Conservation (phyloP, 2,329 filamentous ascomycete species). For the Scedosporium minutisporum region DNA sequence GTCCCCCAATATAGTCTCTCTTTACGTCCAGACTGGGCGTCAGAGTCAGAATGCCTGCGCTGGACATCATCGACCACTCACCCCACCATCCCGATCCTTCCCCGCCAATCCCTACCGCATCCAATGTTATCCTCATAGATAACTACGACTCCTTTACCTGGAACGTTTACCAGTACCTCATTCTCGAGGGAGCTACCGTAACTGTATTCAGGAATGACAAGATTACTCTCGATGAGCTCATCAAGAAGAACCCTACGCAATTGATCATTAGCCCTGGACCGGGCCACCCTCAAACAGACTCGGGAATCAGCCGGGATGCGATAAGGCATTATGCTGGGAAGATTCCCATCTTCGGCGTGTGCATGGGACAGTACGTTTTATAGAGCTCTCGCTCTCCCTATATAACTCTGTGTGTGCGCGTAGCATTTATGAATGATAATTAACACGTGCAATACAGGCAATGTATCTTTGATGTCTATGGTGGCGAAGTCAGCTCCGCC, state of each 20-base stretch:
- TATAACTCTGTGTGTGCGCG: not conserved
- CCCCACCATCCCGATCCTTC: conserved; percentile 73
- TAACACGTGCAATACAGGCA: conserved; percentile 42
- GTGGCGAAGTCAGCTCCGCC: conserved; percentile 81
- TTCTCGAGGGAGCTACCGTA: conserved; percentile 87
- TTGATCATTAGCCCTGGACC: conserved; percentile 91
- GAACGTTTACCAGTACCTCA: conserved; percentile 98
- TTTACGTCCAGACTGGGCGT: not conserved
- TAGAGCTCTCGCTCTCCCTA: not conserved
- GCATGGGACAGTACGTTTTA: conserved; percentile 78
- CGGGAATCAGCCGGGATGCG: conserved; percentile 84
- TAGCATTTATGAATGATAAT: not conserved
- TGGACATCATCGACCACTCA: conserved; percentile 64
- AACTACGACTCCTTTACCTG: conserved; percentile 99
- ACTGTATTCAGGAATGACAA: conserved; percentile 90
- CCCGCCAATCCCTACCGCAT: conserved; percentile 64
- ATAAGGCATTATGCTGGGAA: conserved; percentile 89
- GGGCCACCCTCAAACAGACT: conserved; percentile 83
- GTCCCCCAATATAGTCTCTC: not conserved
- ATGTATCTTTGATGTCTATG: conserved; percentile 92
- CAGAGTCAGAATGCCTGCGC: conserved; percentile 33
- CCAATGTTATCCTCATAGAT: conserved; percentile 90
- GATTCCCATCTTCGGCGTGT: conserved; percentile 92
- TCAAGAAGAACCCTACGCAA: conserved; percentile 79
- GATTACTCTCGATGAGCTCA: conserved; percentile 73